Evolutionary conservation across 2,329 filamentous ascomycete genomes (phyloP).

Genomic region (Colletotrichum sp.): DNA sequence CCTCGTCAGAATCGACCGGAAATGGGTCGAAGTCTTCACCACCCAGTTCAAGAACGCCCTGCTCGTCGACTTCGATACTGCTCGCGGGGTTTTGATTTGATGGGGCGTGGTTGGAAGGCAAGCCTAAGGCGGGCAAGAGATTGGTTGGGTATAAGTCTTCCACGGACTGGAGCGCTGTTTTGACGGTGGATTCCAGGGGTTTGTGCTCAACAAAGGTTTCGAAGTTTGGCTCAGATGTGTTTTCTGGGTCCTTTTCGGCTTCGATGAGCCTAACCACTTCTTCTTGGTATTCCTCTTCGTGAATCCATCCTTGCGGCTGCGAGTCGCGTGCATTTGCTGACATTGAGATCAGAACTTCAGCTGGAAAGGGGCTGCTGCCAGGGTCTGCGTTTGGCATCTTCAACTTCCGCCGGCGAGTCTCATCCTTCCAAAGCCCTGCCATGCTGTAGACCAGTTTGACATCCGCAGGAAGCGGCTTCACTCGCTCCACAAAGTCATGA

Average conservation of each 20-base stretch:
- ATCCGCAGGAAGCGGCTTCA: slow-evolving; percentile 65
- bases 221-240: slow-evolving; percentile 56
- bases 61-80: slow-evolving; percentile 69
- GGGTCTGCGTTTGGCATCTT: slow-evolving; percentile 68
- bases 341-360: slow-evolving; percentile 85
- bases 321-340: slow-evolving; percentile 79
- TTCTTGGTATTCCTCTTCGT: slow-evolving; percentile 81
- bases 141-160: slow-evolving; percentile 83
- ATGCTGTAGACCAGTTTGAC: slow-evolving; percentile 92
- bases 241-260: slow-evolving; percentile 62
- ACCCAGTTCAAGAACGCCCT: slow-evolving; percentile 52
- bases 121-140: slow-evolving; percentile 52
- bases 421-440: slow-evolving; percentile 91
- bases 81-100: slow-evolving; percentile 36
- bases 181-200: slow-evolving; percentile 63
- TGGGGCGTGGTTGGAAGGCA: slow-evolving; percentile 32
- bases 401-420: slow-evolving; percentile 77
- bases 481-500: slow-evolving; percentile 81
- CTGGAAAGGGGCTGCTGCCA: slow-evolving; percentile 76
- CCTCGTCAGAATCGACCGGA: slow-evolving; percentile 58
- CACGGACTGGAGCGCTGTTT: slow-evolving; percentile 81
- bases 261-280: slow-evolving; percentile 66
- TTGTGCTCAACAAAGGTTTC: slow-evolving; percentile 65
- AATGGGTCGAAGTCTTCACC: slow-evolving; percentile 53
- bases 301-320: slow-evolving; percentile 84